phyloP scores from a whole-genome alignment of 140 eudicot species.

The Anethum foeniculum region DNA sequence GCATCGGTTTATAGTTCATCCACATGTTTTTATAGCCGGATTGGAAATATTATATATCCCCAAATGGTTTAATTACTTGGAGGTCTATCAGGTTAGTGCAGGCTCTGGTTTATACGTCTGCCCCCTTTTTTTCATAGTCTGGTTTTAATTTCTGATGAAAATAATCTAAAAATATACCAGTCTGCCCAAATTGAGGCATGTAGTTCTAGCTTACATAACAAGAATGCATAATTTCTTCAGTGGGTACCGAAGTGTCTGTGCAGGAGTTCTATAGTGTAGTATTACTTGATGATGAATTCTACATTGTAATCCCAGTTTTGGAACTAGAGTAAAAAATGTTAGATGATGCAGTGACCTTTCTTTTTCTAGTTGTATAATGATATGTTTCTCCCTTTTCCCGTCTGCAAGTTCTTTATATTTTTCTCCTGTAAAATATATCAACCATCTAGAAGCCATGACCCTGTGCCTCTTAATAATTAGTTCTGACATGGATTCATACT shows the following conservation, averaged over 20 bases:
- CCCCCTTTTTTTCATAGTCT: neutral
- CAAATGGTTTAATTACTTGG: neutral
- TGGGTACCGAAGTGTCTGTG: neutral
- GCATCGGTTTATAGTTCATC: neutral
- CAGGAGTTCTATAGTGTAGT: neutral
- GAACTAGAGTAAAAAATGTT: neutral
- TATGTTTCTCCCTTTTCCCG: neutral
- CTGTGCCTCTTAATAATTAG: neutral
- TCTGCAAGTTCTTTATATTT: neutral
- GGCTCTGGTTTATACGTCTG: neutral
- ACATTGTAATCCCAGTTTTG: neutral
- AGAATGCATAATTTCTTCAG: neutral
- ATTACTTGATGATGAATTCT: neutral
- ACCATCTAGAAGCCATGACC: neutral
- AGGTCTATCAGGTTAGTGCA: neutral
- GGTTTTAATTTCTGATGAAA: neutral
- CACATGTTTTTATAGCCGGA: neutral
- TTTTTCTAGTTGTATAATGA: neutral
- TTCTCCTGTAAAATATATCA: neutral
- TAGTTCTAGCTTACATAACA: neutral
- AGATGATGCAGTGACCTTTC: neutral
- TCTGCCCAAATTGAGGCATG: neutral
- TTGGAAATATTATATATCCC: neutral
- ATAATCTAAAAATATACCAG: neutral
- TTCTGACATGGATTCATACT: neutral